Percentiles rank a stretch among this genome's conserved stretches.
phyloP scores from a whole-genome alignment of 441 rosid species.

The Geranium incanum region DNA sequence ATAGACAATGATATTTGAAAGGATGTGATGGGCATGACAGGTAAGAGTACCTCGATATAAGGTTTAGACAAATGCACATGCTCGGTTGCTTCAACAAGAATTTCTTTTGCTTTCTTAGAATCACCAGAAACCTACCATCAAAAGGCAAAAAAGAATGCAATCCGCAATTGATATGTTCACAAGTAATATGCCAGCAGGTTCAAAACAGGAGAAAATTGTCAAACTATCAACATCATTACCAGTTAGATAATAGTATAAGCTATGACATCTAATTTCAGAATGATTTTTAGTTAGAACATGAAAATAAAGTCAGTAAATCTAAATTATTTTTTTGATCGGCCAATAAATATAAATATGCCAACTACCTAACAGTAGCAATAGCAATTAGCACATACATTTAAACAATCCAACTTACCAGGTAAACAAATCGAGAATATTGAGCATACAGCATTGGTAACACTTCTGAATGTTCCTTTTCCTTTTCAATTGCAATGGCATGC shows the following conservation, averaged over 20 bases:
- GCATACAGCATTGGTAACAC: conserved; percentile 72
- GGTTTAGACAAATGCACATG: conserved; percentile 70
- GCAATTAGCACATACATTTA: not conserved
- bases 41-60: conserved; percentile 46
- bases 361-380: not conserved
- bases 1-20: not conserved
- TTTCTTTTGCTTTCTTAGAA: conserved; percentile 66
- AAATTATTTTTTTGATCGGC: no score
- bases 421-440: conserved; percentile 69
- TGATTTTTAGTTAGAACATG: no score
- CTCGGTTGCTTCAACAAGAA: conserved; percentile 65
- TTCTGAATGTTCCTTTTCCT: conserved; percentile 82
- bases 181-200: not conserved
- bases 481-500: conserved; percentile 90
- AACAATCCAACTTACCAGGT: conserved; percentile 49
- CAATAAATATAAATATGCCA: not conserved
- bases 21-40: not conserved
- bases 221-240: not conserved
- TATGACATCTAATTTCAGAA: no score
- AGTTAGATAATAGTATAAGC: not conserved
- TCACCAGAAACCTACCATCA: conserved; percentile 52
- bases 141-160: conserved; percentile 10
- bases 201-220: not conserved
- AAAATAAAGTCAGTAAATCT: no score
- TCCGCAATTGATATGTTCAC: not conserved